Evolutionary conservation across 2,329 filamentous ascomycete genomes (phyloP).

Genomic region (Monosporascus sp.): DNA sequence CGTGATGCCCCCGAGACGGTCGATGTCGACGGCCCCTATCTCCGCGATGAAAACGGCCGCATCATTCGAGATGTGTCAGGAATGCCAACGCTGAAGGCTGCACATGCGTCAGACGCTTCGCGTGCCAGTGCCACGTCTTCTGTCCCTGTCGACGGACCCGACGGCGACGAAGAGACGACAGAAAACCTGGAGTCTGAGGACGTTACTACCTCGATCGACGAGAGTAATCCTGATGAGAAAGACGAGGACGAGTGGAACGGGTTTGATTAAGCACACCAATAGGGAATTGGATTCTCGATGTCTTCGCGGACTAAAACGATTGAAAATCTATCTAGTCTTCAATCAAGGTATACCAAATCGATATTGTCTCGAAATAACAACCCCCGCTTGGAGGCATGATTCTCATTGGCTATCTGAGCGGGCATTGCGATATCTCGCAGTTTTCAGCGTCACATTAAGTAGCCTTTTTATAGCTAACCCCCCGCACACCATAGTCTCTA

Average conservation of each 20-base stretch:
- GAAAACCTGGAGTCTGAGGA: slow-evolving; percentile 9
- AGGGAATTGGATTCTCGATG: neutral
- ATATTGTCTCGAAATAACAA: no score
- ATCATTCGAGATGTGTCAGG: slow-evolving; percentile 25
- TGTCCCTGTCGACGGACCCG: slow-evolving; percentile 35
- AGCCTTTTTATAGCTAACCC: neutral
- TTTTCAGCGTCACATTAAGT: neutral
- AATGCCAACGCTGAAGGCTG: slow-evolving; percentile 26
- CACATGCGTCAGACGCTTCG: slow-evolving; percentile 34
- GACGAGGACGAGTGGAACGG: slow-evolving; percentile 28
- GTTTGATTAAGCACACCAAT: slow-evolving; percentile 23
- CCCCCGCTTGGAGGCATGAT: no score
- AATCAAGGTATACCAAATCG: no score
- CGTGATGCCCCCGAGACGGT: slow-evolving; percentile 38
- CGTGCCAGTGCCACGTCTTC: slow-evolving; percentile 32
- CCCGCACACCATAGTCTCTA: neutral
- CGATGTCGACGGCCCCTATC: slow-evolving; percentile 21
- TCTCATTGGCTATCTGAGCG: no score
- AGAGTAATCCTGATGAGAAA: slow-evolving; percentile 11
- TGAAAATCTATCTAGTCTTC: no score
- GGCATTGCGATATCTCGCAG: no score
- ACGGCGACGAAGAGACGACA: slow-evolving; percentile 13
- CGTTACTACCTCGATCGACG: slow-evolving; percentile 10
- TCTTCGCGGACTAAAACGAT: neutral
- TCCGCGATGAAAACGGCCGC: slow-evolving; percentile 22